Conservation (phyloP, 768 basidiomycete species). For the Lentinula edodes region DNA sequence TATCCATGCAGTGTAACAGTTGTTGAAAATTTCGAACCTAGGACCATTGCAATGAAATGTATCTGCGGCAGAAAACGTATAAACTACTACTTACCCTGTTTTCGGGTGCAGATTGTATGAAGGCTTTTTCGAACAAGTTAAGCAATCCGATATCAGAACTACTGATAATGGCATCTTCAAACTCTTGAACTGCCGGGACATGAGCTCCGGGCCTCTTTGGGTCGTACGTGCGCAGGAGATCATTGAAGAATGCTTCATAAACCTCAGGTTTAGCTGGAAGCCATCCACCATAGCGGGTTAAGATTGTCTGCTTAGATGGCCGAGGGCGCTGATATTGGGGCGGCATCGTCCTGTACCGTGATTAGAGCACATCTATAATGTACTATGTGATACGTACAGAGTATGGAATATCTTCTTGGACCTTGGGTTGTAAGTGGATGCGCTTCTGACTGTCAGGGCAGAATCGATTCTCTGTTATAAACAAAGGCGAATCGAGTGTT, state of each 20-base stretch:
- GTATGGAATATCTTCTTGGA: too few species aligned
- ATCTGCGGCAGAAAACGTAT: not conserved
- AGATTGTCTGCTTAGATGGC: not conserved
- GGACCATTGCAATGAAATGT: not conserved
- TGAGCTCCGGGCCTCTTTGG: not conserved
- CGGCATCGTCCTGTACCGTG: not conserved
- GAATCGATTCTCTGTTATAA: too few species aligned
- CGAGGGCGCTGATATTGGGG: not conserved
- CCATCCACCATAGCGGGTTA: slow-evolving; percentile 9
- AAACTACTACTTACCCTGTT: not conserved
- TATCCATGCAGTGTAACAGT: not conserved
- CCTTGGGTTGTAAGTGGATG: too few species aligned
- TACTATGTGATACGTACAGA: too few species aligned
- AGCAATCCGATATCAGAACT: slow-evolving; percentile 2
- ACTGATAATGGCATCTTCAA: not conserved
- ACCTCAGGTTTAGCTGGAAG: not conserved
- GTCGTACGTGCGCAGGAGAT: not conserved
- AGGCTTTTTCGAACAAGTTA: slow-evolving; percentile 2
- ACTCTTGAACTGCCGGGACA: not conserved
- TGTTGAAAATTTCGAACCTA: not conserved
- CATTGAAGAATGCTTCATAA: slow-evolving; percentile 2
- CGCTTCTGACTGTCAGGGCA: too few species aligned
- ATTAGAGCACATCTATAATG: too few species aligned
- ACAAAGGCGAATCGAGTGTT: too few species aligned
- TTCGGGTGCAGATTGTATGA: not conserved